Evolutionary conservation across 768 basidiomycete species (phyloP).

Genomic region (Russula virescens): DNA sequence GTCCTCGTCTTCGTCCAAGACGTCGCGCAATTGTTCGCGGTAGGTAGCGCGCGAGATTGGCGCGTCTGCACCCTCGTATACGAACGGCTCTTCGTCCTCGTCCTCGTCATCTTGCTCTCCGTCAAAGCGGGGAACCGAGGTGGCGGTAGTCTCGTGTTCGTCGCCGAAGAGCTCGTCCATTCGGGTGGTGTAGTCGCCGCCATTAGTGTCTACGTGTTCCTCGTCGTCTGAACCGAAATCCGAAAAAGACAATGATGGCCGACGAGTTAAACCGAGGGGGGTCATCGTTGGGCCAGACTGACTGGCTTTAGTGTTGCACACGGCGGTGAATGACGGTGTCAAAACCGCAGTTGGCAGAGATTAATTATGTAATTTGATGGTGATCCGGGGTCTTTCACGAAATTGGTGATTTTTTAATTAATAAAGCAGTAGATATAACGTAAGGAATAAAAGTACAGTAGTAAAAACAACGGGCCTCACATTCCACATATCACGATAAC

Average conservation of each 20-base stretch:
- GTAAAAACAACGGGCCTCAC: not conserved
- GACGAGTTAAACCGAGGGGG: too few species aligned
- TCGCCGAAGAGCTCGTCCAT: constrained; percentile 62
- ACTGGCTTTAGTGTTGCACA: too few species aligned
- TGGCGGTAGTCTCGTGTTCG: constrained; percentile 26
- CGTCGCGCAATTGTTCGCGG: constrained; percentile 61
- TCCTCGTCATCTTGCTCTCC: constrained; percentile 33
- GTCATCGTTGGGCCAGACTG: constrained; percentile 9
- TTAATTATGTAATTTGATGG: too few species aligned
- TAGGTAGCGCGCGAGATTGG: constrained; percentile 48
- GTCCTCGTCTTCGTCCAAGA: constrained; percentile 56
- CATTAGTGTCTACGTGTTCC: constrained; percentile 37
- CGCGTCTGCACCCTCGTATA: constrained; percentile 70
- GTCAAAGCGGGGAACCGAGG: constrained; percentile 12
- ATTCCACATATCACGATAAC: constrained; percentile 26
- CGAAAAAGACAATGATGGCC: constrained; percentile 35
- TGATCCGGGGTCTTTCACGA: too few species aligned
- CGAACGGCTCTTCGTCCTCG: constrained; percentile 51
- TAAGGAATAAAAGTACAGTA: constrained; percentile 24
- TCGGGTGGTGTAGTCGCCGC: constrained; percentile 58
- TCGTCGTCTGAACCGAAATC: constrained; percentile 39
- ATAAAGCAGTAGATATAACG: constrained; percentile 23
- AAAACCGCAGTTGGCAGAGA: too few species aligned
- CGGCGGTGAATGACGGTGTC: too few species aligned
- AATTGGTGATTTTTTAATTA: constrained; percentile 3